These are phyloP conservation scores for Nothophytophthora sp. DNA, from an alignment of 352 stramenopile species.

Conservation along the genomic window DNA sequence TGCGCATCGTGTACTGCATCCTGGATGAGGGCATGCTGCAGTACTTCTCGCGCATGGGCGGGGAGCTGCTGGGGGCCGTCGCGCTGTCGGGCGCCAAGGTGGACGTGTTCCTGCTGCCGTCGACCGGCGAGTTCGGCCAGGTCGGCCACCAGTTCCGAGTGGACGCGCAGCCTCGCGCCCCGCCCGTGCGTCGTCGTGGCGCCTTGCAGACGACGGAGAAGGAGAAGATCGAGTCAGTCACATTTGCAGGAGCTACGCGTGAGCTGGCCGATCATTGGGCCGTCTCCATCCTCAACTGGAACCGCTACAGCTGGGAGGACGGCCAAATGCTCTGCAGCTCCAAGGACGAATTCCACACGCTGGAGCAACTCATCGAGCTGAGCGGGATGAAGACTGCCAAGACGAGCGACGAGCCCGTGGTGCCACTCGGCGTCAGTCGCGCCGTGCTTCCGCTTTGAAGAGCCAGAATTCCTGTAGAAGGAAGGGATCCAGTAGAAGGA, in stretches of 20 bases:
- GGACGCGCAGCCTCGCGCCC: conserved; percentile 37
- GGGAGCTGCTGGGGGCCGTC: conserved; percentile 58
- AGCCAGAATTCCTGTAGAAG: too few relatives aligned
- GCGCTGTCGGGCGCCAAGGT: conserved; percentile 76
- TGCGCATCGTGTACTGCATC: conserved; percentile 80
- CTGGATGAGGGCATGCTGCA: conserved; percentile 81
- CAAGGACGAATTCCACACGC: conserved; percentile 62
- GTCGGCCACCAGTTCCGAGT: conserved; percentile 70
- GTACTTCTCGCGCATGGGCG: conserved; percentile 79
- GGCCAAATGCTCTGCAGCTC: conserved; percentile 75
- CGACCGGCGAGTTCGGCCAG: conserved; percentile 31
- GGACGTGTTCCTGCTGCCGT: conserved; percentile 66
- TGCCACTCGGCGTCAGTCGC: conserved; percentile 52
- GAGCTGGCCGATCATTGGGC: conserved; percentile 74
- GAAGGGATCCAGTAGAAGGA: background rate
- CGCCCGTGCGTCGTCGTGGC: conserved; percentile 14
- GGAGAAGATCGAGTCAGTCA: conserved; percentile 30
- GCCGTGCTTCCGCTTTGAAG: conserved; percentile 56
- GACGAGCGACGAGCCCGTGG: conserved; percentile 20
- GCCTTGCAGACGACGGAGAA: conserved; percentile 16
- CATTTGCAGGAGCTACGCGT: conserved; percentile 55
- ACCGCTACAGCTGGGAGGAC: conserved; percentile 84
- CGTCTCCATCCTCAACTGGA: conserved; percentile 83
- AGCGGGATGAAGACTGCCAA: conserved; percentile 29
- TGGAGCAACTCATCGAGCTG: conserved; percentile 41